Base-by-base conservation (phyloP, 306 rosid species). In the Pterocarpus santalinus region DNA sequence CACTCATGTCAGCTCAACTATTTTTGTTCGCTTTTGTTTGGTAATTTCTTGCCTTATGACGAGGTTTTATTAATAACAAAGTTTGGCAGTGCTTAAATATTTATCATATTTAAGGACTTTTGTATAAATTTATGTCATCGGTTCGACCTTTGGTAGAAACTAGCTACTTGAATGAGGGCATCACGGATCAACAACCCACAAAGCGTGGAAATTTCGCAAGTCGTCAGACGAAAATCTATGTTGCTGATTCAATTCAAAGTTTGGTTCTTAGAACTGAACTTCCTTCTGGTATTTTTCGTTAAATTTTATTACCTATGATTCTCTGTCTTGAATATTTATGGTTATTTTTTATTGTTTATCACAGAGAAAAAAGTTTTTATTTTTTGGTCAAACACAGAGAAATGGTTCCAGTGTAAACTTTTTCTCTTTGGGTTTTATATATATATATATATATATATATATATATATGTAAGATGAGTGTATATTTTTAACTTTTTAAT, bases 11-110 rank as follows among this genome's bases (percentile, higher is more conserved):
- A 72, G 76, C 55, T 56, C 56, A 81, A 5, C 80, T 9, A 67
- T 13, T 32, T 81, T 73, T 73, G 67, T 52, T 80, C 63, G 38
- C 2, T 39, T 65, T 65, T 81, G 71, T 74, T 81, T 81, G 53
- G 57, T 13, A 65, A 17, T 55, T 66, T 81, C 4, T 81, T 73
- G 69, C 13, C 49, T 62, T 51, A 34, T 56, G 33, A 73, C 16
- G 51, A 65, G 16, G 12, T n/a, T 46, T n/a, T 16, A 36, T 35
- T 49, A 47, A 62, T 3, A 63, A 77, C 28, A 22, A 36, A 0
- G 41, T 39, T 6, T 72, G 65, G 72, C n/a, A n/a, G n/a, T 60
- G 22, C 9, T 53, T 53, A 4, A 16, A 13, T 49, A 64, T 34
- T 35, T 17, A 72, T 52, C 33, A 1, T 36, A 72, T 38, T 73